Evolutionary conservation across 495 filamentous ascomycete species (phyloP).

Genomic region (Aspergillus avenaceus): DNA sequence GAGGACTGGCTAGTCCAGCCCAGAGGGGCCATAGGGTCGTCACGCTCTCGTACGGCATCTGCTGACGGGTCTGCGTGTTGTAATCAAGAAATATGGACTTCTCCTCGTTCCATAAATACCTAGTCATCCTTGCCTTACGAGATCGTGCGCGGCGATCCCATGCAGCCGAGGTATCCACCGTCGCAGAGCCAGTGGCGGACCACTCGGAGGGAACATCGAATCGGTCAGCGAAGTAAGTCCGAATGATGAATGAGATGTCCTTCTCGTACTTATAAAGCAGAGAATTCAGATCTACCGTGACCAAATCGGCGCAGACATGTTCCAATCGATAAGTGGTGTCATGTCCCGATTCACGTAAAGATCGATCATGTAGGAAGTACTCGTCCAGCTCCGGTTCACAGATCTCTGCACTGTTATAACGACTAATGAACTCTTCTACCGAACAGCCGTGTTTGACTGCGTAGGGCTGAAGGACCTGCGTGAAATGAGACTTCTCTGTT

Average conservation of each 20-base stretch:
- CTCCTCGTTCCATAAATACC: conserved; percentile 84
- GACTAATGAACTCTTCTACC: conserved; percentile 78
- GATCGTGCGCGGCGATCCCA: conserved; percentile 85
- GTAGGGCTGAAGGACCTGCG: conserved; percentile 81
- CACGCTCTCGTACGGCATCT: conserved; percentile 73
- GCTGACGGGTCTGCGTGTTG: conserved; percentile 73
- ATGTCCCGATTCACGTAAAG: conserved; percentile 91
- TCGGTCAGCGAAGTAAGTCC: conserved; percentile 71
- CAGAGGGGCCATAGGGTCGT: conserved; percentile 98
- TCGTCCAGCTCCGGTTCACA: conserved; percentile 84
- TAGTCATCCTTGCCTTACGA: conserved; percentile 76
- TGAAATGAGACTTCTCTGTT: conserved; percentile 84
- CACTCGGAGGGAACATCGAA: conserved; percentile 76
- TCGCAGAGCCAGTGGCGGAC: conserved; percentile 51
- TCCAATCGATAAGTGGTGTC: conserved; percentile 93
- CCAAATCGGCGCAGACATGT: conserved; percentile 80
- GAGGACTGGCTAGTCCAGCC: conserved; percentile 77
- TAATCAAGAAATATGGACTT: conserved; percentile 97
- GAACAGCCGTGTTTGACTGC: conserved; percentile 76
- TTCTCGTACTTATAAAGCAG: conserved; percentile 93
- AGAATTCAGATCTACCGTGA: conserved; percentile 93
- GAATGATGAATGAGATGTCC: conserved; percentile 82
- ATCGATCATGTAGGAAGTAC: conserved; percentile 93
- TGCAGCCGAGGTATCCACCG: conserved; percentile 71
- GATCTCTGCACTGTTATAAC: conserved; percentile 75